Evolutionary conservation across 208 protist species (phyloP), one percentile per base, ranked within the genome.

Genomic region (Trypanosoma platydactyli): DNA sequence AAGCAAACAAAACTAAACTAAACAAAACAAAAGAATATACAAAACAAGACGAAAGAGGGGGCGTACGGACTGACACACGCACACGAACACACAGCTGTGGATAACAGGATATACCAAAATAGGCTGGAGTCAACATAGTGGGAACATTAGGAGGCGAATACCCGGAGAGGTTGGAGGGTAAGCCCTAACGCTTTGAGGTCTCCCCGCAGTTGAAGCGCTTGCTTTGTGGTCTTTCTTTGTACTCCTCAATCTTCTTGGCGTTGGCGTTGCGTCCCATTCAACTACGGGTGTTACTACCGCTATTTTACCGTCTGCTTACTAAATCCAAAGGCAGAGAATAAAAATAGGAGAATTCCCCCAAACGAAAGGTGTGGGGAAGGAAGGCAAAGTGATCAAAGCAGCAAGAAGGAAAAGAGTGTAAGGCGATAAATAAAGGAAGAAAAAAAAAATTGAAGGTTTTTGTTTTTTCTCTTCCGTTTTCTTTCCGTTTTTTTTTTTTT

Each of bases 331-430:
- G 33, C n/a, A n/a, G n/a, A n/a, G n/a, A n/a, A n/a, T n/a, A n/a
- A 53, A 53, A 53, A 53, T 53, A 27, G 6, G n/a, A 24, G 9
- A 24, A 24, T 53, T 24, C 7, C n/a, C 15, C 7, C 49, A 24
- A 24, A 53, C 16, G 49, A 57, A 68, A 42, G 35, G 44, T 50
- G 35, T 48, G 2, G 25, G 16, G 40, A 61, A 61, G 22, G 13
- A 25, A 16, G 60, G 48, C 18, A 69, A 62, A 38, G 49, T 35
- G 50, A 62, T 0, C 49, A 35, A 60, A 60, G n/a, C 4, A 40
- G 38, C 15, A 69, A 62, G 20, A 53, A 20, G 16, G 54, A 66
- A 48, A 71, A 57, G 42, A 38, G 70, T 49, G 3, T 44, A 29
- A 35, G 22, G 20, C 50, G 45, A 50, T 25, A 68, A 52, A 18